Evolutionary conservation across 257 asterid genomes (phyloP).

Genomic region (Penstemon eatonii): DNA sequence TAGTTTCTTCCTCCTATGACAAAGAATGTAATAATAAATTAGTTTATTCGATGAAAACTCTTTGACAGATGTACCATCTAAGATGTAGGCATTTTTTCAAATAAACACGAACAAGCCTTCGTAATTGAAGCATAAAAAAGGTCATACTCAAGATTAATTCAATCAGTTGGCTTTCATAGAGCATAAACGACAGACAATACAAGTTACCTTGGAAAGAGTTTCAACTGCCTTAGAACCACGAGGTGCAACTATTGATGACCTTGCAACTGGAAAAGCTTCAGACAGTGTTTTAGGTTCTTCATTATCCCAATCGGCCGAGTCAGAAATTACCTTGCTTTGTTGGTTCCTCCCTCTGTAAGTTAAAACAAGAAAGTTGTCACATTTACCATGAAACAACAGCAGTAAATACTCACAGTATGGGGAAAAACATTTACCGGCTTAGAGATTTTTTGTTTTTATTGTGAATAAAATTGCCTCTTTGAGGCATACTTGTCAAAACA

Average conservation of each 20-base stretch:
- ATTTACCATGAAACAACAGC: constrained; percentile 10
- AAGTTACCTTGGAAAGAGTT: constrained; percentile 27
- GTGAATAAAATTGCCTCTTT: constrained; percentile 34
- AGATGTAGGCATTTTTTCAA: background rate
- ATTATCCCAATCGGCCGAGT: constrained; percentile 44
- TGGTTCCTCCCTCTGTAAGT: constrained; percentile 55
- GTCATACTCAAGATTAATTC: background rate
- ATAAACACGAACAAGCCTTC: background rate
- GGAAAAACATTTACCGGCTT: constrained; percentile 43
- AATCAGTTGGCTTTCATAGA: constrained; percentile 8
- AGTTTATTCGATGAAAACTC: background rate
- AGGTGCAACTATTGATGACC: constrained; percentile 38
- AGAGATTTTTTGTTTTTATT: constrained; percentile 58
- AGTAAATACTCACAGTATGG: background rate
- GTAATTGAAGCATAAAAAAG: background rate
- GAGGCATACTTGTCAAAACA: constrained; percentile 42
- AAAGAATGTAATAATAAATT: constrained; percentile 24
- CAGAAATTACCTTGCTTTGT: constrained; percentile 46
- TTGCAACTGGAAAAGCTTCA: constrained; percentile 43
- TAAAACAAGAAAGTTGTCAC: constrained; percentile 24
- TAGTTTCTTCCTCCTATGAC: constrained; percentile 52
- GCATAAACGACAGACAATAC: constrained; percentile 24
- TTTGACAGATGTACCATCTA: background rate
- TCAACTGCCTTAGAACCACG: constrained; percentile 36
- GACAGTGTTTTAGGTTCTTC: constrained; percentile 45